These are phyloP conservation scores for Arachis stenosperma DNA, from an alignment of 306 rosid genomes.

Conservation along the genomic window DNA sequence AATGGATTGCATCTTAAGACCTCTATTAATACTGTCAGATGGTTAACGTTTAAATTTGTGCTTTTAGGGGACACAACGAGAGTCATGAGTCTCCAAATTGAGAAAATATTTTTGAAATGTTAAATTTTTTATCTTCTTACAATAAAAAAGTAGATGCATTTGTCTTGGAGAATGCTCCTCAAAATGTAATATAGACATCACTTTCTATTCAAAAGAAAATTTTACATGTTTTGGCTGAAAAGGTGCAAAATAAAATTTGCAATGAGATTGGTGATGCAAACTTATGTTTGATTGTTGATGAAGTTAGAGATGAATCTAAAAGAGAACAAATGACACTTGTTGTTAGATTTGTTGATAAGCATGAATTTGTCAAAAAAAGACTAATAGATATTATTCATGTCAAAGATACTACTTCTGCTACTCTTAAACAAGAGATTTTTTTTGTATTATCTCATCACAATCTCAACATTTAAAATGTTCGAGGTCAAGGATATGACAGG, in stretches of 20 bases:
- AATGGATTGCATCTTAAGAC: not conserved
- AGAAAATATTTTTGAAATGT: not conserved
- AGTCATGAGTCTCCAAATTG: not conserved
- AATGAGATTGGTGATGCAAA: not conserved
- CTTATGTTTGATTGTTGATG: not conserved
- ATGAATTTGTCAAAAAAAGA: too few relatives aligned
- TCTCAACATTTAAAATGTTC: too few relatives aligned
- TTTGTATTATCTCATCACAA: too few relatives aligned
- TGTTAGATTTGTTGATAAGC: too few relatives aligned
- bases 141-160: not conserved
- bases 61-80: not conserved
- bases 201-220: not conserved
- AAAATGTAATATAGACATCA: not conserved
- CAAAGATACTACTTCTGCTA: too few relatives aligned
- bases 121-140: not conserved
- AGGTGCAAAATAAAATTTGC: not conserved
- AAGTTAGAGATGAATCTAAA: not conserved
- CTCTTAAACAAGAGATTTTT: too few relatives aligned
- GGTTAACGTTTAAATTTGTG: not conserved
- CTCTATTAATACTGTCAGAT: not conserved
- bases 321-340: not conserved
- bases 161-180: not conserved
- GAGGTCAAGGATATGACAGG: too few relatives aligned
- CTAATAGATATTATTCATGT: too few relatives aligned
- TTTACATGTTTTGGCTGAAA: not conserved